A percentile compares a stretch with the other conserved stretches of the same genome.
These are phyloP conservation scores for Psilocybe cubensis DNA, from an alignment of 768 basidiomycete species.

Conservation along the genomic window DNA sequence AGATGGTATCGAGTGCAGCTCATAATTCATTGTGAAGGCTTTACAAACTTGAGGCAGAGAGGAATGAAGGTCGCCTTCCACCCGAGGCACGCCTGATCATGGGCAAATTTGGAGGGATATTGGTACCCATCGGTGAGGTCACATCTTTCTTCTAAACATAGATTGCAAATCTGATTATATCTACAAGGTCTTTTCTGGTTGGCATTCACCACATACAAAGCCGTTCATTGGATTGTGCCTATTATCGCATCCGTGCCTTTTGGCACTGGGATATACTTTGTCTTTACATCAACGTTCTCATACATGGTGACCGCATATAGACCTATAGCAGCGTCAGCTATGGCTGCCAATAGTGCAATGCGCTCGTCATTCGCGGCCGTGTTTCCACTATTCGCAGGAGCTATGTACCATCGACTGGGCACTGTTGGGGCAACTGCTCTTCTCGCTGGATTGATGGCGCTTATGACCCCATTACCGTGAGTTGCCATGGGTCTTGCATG, in stretches of 20 bases:
- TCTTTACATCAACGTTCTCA: constrained; percentile 72
- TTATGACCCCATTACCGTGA: constrained; percentile 67
- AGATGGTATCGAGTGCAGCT: not conserved
- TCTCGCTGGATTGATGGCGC: constrained; percentile 63
- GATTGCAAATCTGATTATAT: not conserved
- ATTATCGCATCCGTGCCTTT: constrained; percentile 70
- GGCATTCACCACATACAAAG: constrained; percentile 54
- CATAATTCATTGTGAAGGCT: not conserved
- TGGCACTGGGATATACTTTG: constrained; percentile 65
- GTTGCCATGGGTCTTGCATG: constrained; percentile 21
- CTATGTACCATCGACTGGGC: constrained; percentile 69
- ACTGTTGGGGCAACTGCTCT: constrained; percentile 75
- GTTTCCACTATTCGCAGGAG: constrained; percentile 68
- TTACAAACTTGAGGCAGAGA: not conserved
- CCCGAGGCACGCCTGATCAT: not conserved
- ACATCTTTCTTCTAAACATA: not conserved
- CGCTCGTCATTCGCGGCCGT: constrained; percentile 63
- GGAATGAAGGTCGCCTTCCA: not conserved
- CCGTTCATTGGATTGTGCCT: constrained; percentile 66
- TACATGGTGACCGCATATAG: constrained; percentile 73
- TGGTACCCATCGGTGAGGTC: not conserved
- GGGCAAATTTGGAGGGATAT: not conserved
- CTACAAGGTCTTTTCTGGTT: constrained; percentile 62
- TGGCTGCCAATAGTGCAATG: constrained; percentile 68
- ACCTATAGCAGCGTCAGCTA: constrained; percentile 68